These are phyloP conservation scores for Xylaria sp. DNA, from an alignment of 2,329 filamentous ascomycete genomes.

Conservation along the genomic window DNA sequence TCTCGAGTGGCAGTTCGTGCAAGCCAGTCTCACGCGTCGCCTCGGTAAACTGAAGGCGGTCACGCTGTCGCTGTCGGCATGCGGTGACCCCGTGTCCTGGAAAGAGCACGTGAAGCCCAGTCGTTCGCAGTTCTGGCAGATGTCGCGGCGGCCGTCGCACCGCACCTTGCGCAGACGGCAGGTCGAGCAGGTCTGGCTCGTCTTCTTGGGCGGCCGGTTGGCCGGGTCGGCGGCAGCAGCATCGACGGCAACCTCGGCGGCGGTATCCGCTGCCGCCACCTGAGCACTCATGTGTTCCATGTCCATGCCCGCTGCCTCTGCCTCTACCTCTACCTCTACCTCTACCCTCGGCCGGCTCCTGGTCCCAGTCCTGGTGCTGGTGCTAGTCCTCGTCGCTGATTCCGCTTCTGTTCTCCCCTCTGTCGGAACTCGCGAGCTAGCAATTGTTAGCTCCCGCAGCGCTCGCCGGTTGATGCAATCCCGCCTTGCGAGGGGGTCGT, in stretches of 20 bases:
- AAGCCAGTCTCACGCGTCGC: slow-evolving; percentile 67
- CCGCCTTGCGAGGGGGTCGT: slow-evolving; percentile 35
- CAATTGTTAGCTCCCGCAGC: slow-evolving; percentile 37
- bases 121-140: slow-evolving; percentile 69
- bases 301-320: slow-evolving; percentile 45
- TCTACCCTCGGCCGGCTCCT: too few species aligned
- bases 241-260: slow-evolving; percentile 51
- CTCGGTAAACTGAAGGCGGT: slow-evolving; percentile 60
- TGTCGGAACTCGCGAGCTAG: slow-evolving; percentile 34
- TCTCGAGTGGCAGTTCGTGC: slow-evolving; percentile 67
- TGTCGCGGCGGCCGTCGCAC: slow-evolving; percentile 64
- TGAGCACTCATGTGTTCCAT: slow-evolving; percentile 53
- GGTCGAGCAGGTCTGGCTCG: slow-evolving; percentile 62
- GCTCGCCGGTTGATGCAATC: slow-evolving; percentile 35
- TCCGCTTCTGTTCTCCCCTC: neutral
- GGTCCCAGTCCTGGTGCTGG: too few species aligned
- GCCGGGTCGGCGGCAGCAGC: slow-evolving; percentile 49
- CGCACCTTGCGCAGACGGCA: slow-evolving; percentile 68
- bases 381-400: neutral
- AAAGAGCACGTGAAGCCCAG: slow-evolving; percentile 69
- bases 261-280: slow-evolving; percentile 50
- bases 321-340: neutral
- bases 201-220: slow-evolving; percentile 49
- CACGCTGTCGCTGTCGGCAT: slow-evolving; percentile 50
- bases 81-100: slow-evolving; percentile 57